Base-by-base conservation (phyloP, 2,329 filamentous ascomycete genomes). In the Hypoxylon sp. region DNA sequence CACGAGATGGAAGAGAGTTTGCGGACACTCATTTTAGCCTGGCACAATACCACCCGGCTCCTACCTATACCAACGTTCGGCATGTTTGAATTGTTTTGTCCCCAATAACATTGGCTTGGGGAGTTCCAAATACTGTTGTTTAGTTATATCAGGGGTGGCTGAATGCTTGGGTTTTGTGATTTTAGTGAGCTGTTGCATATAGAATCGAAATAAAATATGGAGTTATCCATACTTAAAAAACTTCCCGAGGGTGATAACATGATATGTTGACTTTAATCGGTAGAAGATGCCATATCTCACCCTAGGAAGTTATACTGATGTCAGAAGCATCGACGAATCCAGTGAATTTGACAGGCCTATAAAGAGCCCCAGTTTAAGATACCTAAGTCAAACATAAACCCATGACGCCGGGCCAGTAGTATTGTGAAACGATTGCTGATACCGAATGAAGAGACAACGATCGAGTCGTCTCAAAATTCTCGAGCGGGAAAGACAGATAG, bases 251-350 rank as follows among this genome's bases (percentile, higher is more conserved):
- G 44, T 0, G 17, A 8, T 24, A 47, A 24, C 3, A 35, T 33
- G 13, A 56, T 47, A 22, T 60, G 44, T 59, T 57, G 17, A 66
- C n/a, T 51, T 42, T 22, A 29, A 53, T 52, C 13, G 22, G 50
- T 58, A 62, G 59, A n/a, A 70, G 64, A 67, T 70, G 60, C 67
- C 67, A 14, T 70, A 67, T 39, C 60, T 70, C 19, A 65, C 42
- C 2, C 5, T 67, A 52, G 64, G 67, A 8, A 62, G 6, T 26
- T 59, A 65, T 17, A 5, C 17, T 4, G 11, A 24, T 10, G 11
- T 13, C 14, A 44, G 37, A 5, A 4, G 13, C 24, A 24, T 35
- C 33, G 17, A 24, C 24, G 11, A 10, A 44, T 26, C 17, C 14
- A n/a, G 52, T 26, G 58, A 5, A 22, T 31, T 26, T 5, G 5